phyloP scores from a whole-genome alignment of 148 eudicot species.

The Rhododendron mucronatum region DNA sequence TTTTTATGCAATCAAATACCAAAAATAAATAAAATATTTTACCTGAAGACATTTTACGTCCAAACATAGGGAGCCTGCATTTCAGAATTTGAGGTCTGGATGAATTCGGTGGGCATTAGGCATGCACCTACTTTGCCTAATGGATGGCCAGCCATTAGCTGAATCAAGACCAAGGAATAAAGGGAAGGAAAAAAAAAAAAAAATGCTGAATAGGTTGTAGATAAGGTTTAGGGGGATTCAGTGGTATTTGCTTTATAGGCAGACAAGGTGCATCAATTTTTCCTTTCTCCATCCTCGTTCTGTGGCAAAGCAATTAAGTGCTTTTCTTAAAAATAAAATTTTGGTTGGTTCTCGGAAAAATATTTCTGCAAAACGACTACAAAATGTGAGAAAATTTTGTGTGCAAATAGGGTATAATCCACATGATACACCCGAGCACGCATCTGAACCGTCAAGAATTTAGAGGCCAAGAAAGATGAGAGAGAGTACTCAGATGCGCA shows the following conservation, averaged over 20 bases:
- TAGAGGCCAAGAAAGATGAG: too few relatives aligned
- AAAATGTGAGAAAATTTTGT: background rate
- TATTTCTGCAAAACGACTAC: background rate
- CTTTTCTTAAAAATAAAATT: background rate
- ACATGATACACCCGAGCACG: too few relatives aligned
- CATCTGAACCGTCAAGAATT: too few relatives aligned
- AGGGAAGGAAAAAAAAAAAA: background rate
- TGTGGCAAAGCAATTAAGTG: conserved; percentile 16
- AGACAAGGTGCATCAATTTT: conserved; percentile 31
- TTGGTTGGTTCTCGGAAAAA: background rate
- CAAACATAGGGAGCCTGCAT: too few relatives aligned
- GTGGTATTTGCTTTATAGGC: conserved; percentile 21
- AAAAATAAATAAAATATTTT: too few relatives aligned
- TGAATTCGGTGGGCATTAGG: background rate
- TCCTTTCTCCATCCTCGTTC: conserved; percentile 10
- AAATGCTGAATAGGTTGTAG: background rate
- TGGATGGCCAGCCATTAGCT: background rate
- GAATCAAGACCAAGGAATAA: background rate
- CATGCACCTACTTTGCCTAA: background rate
- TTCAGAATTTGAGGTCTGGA: background rate
- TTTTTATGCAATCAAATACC: too few relatives aligned
- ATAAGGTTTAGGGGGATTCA: conserved; percentile 8
- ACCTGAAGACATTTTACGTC: too few relatives aligned
- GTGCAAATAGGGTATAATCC: too few relatives aligned
- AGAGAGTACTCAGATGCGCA: too few relatives aligned